These are phyloP conservation scores for Ocimum tenuiflorum DNA, from an alignment of 257 asterid species.

Conservation along the genomic window DNA sequence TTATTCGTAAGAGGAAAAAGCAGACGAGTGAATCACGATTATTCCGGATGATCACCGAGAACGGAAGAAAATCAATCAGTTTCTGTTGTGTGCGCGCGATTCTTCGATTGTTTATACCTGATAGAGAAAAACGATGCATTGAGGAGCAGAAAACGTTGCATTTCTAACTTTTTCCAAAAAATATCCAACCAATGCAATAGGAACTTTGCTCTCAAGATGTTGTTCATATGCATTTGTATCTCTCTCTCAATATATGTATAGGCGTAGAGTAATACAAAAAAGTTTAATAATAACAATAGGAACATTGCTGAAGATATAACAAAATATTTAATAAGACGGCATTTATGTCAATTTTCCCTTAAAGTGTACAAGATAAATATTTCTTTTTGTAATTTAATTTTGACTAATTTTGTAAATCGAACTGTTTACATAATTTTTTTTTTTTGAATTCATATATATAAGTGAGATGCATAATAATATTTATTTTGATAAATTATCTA, in stretches of 20 bases:
- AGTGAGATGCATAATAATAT: no score
- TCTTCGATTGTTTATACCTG: conserved; percentile 7
- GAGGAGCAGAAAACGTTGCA: background rate
- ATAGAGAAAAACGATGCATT: conserved; percentile 12
- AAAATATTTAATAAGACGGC: no score
- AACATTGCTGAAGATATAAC: no score
- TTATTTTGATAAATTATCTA: no score
- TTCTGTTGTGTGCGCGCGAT: no score
- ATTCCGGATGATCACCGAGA: background rate
- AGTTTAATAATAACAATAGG: no score
- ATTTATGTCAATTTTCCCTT: no score
- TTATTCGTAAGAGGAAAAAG: background rate
- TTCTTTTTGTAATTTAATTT: no score
- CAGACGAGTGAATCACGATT: background rate
- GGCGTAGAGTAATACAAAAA: background rate
- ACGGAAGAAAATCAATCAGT: background rate
- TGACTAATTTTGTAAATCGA: no score
- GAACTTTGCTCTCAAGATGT: background rate
- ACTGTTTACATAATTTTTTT: no score
- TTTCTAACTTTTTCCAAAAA: background rate
- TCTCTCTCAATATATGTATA: background rate
- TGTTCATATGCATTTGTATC: background rate
- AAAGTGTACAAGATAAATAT: no score
- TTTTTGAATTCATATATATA: no score
- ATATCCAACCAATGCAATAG: conserved; percentile 25